A percentile compares a stretch with the other conserved stretches of the same genome.
Conservation (phyloP, 345 rosid genomes). For the Arabidopsis arenosa region DNA sequence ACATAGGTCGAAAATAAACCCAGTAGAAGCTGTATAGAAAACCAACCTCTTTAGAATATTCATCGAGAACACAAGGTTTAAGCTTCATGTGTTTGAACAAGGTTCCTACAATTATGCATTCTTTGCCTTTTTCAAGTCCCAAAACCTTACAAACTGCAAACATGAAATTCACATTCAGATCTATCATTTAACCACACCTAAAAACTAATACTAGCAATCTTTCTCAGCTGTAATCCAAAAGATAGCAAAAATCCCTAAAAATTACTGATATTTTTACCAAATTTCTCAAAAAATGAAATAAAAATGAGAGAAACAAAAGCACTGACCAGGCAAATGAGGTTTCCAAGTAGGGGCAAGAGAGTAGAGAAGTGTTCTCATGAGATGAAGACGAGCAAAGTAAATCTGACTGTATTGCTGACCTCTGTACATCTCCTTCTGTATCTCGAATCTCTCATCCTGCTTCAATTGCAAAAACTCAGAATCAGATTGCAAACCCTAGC, state of each 20-base stretch:
- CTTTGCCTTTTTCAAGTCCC: conserved; percentile 82
- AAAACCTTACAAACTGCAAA: conserved; percentile 79
- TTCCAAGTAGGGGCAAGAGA: conserved; percentile 85
- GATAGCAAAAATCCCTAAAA: neutral
- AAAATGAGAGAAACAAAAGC: neutral
- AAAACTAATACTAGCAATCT: conserved; percentile 2
- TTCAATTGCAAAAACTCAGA: conserved; percentile 8
- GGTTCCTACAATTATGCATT: conserved; percentile 88
- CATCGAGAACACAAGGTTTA: conserved; percentile 92
- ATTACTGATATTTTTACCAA: neutral
- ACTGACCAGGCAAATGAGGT: conserved; percentile 71
- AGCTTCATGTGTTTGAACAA: conserved; percentile 96
- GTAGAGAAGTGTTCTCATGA: conserved; percentile 75
- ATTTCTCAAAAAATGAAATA: neutral
- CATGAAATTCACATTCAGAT: conserved; percentile 20
- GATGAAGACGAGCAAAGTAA: conserved; percentile 83
- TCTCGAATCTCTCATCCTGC: conserved; percentile 81
- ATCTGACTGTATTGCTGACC: conserved; percentile 97
- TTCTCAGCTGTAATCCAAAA: neutral
- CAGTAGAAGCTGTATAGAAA: neutral
- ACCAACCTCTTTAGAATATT: conserved; percentile 86
- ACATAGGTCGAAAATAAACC: conserved; percentile 23
- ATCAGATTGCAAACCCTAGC: conserved; percentile 38
- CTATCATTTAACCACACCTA: conserved; percentile 11
- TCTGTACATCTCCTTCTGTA: conserved; percentile 72